Evolutionary conservation across 2,329 filamentous ascomycete genomes (phyloP), one percentile per base, ranked within the genome.

Genomic region (Epicoccum nigrum): DNA sequence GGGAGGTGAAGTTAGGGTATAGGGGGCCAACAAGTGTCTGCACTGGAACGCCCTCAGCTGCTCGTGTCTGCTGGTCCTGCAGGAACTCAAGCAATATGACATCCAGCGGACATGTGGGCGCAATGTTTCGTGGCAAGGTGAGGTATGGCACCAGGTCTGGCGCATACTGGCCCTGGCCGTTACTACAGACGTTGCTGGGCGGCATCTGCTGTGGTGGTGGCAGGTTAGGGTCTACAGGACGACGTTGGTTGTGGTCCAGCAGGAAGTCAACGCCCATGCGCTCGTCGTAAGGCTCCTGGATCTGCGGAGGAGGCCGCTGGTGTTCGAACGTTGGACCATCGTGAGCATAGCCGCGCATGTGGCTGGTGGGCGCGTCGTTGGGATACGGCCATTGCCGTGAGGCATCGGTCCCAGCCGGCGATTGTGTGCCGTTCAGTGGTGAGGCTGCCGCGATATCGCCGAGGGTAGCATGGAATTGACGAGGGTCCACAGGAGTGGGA

Each of bases 81-180:
- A 94, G 80, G 65, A 94, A 95, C 67, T 92, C 87, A 19, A 93
- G 81, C 35, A 96, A 81, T n/a, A 96, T 82, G 33, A 78, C 80
- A 66, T 96, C 92, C 1, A 96, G 79, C 0, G 89, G 84, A 68
- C 89, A 94, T 0, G 89, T 92, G 1, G 90, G 82, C 1, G 79
- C 70, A 16, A 82, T 79, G 64, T 91, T 90, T 21, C 69, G 70
- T 2, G 77, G 76, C 4, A 77, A 57, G 5, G 71, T 73, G 41
- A 71, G 58, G 50, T 73, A 70, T 0, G 70, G 66, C 2, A 63
- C 53, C 53, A 70, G 56, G 44, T 41, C 56, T 2, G 69, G 68
- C 5, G 69, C 69, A 45, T 69, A 63, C 45, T 70, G 60, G 25
- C 62, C 63, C 21, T 60, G 50, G 23, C 56, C 60, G 51, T 59